Percentiles rank a stretch among this genome's conserved stretches.
Evolutionary conservation across 1,139 yeast genomes (phyloP).

Genomic region (Barnettozyma hawaiiensis): DNA sequence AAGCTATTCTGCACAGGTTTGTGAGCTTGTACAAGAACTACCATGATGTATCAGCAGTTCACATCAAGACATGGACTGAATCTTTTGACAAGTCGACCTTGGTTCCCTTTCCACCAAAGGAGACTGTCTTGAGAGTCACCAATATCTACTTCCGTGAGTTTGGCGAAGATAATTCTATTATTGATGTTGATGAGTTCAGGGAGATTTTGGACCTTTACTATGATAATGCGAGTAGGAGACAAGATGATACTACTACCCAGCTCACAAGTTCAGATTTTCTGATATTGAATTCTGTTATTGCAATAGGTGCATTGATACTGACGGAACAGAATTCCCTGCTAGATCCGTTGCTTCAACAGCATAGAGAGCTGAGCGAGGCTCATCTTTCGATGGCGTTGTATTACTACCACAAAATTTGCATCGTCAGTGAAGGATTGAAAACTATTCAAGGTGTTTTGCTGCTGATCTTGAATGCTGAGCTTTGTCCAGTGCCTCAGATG

Average conservation of each 20-base stretch:
- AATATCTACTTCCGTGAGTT: slow-evolving; percentile 20
- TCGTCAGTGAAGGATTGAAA: slow-evolving; percentile 45
- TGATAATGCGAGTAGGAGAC: slow-evolving; percentile 1
- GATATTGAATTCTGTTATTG: slow-evolving; percentile 12
- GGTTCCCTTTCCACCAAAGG: slow-evolving; percentile 28
- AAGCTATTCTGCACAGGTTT: slow-evolving; percentile 21
- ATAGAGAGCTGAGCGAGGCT: slow-evolving; percentile 6
- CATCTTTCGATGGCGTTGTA: slow-evolving; percentile 32
- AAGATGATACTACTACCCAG: slow-evolving; percentile 2
- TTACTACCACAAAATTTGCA: slow-evolving; percentile 43
- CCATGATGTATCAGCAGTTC: slow-evolving; percentile 21
- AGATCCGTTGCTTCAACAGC: background rate
- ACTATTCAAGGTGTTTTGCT: slow-evolving; percentile 47
- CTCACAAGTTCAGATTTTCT: slow-evolving; percentile 21
- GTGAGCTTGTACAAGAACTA: slow-evolving; percentile 21
- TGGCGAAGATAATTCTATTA: slow-evolving; percentile 8
- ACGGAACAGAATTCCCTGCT: slow-evolving; percentile 4
- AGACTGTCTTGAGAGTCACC: slow-evolving; percentile 18
- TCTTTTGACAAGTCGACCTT: slow-evolving; percentile 27
- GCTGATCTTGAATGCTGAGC: slow-evolving; percentile 42
- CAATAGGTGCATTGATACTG: slow-evolving; percentile 15
- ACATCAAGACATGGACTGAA: slow-evolving; percentile 29
- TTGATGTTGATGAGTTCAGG: slow-evolving; percentile 11
- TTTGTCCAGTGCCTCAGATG: slow-evolving; percentile 38
- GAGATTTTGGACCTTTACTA: slow-evolving; percentile 17